These are phyloP conservation scores for Talaromyces sp. DNA, from an alignment of 2,329 filamentous ascomycete genomes.

Conservation along the genomic window DNA sequence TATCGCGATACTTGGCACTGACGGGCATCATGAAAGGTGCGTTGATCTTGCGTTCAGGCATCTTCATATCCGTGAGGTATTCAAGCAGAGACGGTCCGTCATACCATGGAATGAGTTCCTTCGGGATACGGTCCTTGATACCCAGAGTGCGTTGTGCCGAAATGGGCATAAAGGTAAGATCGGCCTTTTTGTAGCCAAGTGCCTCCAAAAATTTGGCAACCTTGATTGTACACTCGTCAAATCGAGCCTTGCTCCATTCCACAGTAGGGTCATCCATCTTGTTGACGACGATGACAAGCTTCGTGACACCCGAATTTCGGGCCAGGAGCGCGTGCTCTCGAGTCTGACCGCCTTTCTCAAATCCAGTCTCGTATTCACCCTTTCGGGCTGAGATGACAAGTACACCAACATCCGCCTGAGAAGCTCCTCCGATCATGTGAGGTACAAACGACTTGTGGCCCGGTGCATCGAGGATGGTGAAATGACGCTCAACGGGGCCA, in stretches of 20 bases:
- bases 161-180: conserved; percentile 93
- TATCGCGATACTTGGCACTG: conserved; percentile 91
- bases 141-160: conserved; percentile 81
- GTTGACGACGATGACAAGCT: conserved; percentile 90
- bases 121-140: conserved; percentile 83
- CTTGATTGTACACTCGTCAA: conserved; percentile 89
- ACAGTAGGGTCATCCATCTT: conserved; percentile 99
- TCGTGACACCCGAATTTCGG: conserved; percentile 97
- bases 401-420: conserved; percentile 89
- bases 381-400: conserved; percentile 95
- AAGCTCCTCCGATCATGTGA: conserved; percentile 95
- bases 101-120: conserved; percentile 75
- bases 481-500: conserved; percentile 72
- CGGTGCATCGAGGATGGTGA: conserved; percentile 94
- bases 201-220: conserved; percentile 82
- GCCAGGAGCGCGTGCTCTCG: conserved; percentile 96
- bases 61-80: conserved; percentile 89
- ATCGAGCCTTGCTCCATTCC: conserved; percentile 89
- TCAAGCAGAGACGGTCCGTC: conserved; percentile 86
- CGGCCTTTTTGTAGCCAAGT: conserved; percentile 92
- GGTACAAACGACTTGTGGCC: conserved; percentile 98
- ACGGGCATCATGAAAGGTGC: conserved; percentile 99
- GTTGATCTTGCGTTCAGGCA: conserved; percentile 91
- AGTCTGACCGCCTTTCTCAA: conserved; percentile 94
- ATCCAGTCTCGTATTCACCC: conserved; percentile 98